Base-by-base conservation (phyloP, 495 filamentous ascomycete species). In the Podospora anserina region DNA sequence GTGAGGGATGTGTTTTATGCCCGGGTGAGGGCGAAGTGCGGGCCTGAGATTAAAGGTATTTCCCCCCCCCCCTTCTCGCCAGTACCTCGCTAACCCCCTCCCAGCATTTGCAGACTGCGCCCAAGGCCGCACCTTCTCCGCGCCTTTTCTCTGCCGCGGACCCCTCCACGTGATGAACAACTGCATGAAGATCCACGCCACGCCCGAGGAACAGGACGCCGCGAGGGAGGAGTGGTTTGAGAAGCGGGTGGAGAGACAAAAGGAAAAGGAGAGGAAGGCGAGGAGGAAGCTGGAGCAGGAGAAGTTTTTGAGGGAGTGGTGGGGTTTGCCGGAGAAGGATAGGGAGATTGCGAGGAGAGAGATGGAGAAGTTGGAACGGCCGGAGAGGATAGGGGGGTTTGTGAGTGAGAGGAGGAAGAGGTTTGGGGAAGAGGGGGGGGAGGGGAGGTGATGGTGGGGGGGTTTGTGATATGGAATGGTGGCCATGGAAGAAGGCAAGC, bases 221-320 rank as follows among this genome's bases (percentile, higher is more conserved):
- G 95, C 95, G 70, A 84, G 95, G 32, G 92, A 96, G 76, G 92
- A 98, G 74, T 99, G 95, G 96, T 97, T 98, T 75, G 85, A 87
- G 59, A 84, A 82, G 59, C 84, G 87, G 69, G 83, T 89, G 70
- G 86, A 92, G 79, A 84, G 93, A 72, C 82, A 85, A 63, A 79
- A 80, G 54, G 84, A 87, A 81, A 77, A 84, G 61, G 88, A 91
- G 77, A 81, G 83, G 64, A 89, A 90, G 62, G 82, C 86, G 65
- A 79, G 75, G 66, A 78, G 81, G 62, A 82, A 81, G 73, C 77
- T 83, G 61, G 83, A 85, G 73, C 85, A 87, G 77, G 84, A 87
- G 77, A 80, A 79, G 23, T 87, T 88, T 63, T 75, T 87, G 72
- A 66, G 85, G 61, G 86, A 88, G 77, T 88, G 86, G 86, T 87